Percentiles rank a stretch among this genome's conserved stretches.
These are phyloP conservation scores for Geotrichum siamense DNA, from an alignment of 1,139 yeast species.

Conservation along the genomic window DNA sequence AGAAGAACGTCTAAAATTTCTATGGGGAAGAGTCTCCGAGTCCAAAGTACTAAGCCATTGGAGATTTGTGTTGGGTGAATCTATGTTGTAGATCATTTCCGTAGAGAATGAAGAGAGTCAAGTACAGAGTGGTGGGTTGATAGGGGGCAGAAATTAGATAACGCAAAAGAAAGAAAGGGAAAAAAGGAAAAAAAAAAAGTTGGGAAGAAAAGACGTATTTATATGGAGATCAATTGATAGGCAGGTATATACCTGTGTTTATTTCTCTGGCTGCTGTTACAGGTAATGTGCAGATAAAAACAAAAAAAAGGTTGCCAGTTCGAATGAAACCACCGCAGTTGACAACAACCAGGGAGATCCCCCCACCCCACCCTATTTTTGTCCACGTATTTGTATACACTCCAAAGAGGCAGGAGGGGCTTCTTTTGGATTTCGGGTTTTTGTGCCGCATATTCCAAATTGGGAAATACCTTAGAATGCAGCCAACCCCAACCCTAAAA, in stretches of 20 bases:
- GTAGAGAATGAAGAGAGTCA: not conserved
- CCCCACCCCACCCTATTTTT: too few species aligned
- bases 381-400: too few species aligned
- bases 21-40: slow-evolving; percentile 70
- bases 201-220: not conserved
- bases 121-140: not conserved
- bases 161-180: not conserved
- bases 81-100: slow-evolving; percentile 29
- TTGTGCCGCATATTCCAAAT: too few species aligned
- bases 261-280: not conserved
- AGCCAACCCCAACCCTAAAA: too few species aligned
- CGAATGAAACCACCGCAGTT: too few species aligned
- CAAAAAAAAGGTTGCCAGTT: too few species aligned
- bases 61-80: slow-evolving; percentile 37
- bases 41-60: slow-evolving; percentile 84
- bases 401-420: too few species aligned
- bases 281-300: not conserved
- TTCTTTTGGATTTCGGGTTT: too few species aligned
- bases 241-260: not conserved
- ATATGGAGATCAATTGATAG: too few species aligned
- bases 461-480: too few species aligned
- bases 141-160: not conserved
- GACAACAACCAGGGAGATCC: too few species aligned
- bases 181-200: slow-evolving; percentile 4
- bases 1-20: slow-evolving; percentile 86